A percentile compares a stretch with the other conserved stretches of the same genome.
phyloP scores from a whole-genome alignment of 164 flowering plant genomes.

The Magnolia changhungtana region DNA sequence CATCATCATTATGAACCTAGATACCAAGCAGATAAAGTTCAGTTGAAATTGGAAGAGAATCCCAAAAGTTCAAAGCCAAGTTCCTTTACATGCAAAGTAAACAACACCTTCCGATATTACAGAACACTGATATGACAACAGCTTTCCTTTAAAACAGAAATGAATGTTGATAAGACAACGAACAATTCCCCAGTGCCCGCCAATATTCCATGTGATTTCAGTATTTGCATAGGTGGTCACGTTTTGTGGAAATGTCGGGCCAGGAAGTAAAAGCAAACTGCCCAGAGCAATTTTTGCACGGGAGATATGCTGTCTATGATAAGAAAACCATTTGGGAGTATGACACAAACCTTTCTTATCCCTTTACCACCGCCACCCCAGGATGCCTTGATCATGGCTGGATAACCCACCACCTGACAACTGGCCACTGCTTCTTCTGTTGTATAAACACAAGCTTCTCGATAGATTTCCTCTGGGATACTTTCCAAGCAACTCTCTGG shows the following conservation, averaged over 20 bases:
- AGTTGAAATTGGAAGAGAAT: not conserved
- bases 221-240: not conserved
- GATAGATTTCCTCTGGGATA: slow-evolving; percentile 79
- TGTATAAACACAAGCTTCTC: slow-evolving; percentile 88
- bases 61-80: not conserved
- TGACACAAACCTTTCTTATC: slow-evolving; percentile 85
- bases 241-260: not conserved
- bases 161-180: not conserved
- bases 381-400: slow-evolving; percentile 99
- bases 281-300: not conserved
- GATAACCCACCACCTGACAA: slow-evolving; percentile 98
- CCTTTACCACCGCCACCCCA: slow-evolving; percentile 99
- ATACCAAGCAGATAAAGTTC: slow-evolving; percentile 6
- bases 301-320: not conserved
- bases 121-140: not conserved
- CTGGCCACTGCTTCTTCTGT: slow-evolving; percentile 97
- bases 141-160: not conserved
- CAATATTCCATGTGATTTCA: not conserved
- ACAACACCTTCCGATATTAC: not conserved
- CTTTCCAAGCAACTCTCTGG: slow-evolving; percentile 67
- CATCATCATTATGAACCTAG: slow-evolving; percentile 98
- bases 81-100: not conserved
- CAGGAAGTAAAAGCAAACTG: not conserved
- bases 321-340: not conserved
- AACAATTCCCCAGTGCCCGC: not conserved